phyloP scores from a whole-genome alignment of 148 eudicot species.

The Linanthus parryae region DNA sequence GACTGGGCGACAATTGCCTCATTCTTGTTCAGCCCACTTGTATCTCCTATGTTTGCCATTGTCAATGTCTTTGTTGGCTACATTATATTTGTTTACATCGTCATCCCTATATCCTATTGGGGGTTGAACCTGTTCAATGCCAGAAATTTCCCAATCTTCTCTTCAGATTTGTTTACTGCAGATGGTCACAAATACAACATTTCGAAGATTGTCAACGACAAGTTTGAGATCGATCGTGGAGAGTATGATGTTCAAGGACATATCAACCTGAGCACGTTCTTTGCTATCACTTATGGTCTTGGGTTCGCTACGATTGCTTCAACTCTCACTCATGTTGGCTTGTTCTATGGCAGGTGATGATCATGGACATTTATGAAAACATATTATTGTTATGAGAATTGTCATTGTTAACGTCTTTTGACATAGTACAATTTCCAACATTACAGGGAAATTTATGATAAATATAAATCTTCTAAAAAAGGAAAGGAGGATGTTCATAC shows the following conservation, averaged over 20 bases:
- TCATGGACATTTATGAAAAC: too few relatives aligned
- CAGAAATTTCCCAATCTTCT: conserved; percentile 32
- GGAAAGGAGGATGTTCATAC: conserved; percentile 36
- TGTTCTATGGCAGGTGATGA: conserved; percentile 45
- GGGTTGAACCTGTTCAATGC: conserved; percentile 29
- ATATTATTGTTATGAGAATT: too few relatives aligned
- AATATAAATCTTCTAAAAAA: conserved; percentile 22
- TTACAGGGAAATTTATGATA: conserved; percentile 30
- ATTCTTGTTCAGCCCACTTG: conserved; percentile 32
- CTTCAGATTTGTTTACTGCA: conserved; percentile 18
- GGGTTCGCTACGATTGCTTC: conserved; percentile 46
- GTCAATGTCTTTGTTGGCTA: conserved; percentile 36
- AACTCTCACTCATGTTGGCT: conserved; percentile 35
- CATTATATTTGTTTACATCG: conserved; percentile 16
- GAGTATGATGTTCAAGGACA: conserved; percentile 23
- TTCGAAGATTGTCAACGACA: conserved; percentile 21
- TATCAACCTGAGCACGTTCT: conserved; percentile 29
- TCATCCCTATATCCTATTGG: conserved; percentile 41
- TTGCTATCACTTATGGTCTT: conserved; percentile 36
- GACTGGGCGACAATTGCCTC: conserved; percentile 43
- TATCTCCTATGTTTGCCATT: conserved; percentile 38
- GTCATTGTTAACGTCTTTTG: too few relatives aligned
- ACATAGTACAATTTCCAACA: too few relatives aligned
- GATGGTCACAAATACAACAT: conserved; percentile 26
- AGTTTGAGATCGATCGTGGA: conserved; percentile 29